phyloP scores from a whole-genome alignment of 1,139 yeast genomes.

The Sugiyamaella sp. region DNA sequence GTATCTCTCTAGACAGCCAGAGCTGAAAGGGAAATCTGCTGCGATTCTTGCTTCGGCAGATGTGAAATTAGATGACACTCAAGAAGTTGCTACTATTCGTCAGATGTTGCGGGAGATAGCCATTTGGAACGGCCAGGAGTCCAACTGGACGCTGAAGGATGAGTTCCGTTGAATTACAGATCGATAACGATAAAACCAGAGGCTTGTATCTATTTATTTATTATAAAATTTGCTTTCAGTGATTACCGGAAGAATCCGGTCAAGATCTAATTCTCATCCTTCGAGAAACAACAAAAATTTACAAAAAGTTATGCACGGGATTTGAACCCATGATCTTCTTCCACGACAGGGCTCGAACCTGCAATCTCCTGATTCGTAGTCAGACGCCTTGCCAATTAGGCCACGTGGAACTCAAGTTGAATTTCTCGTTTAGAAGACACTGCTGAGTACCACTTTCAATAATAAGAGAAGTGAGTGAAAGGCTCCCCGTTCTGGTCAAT shows the following conservation, averaged over 20 bases:
- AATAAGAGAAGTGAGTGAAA: too few species aligned
- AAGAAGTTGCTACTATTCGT: conserved; percentile 64
- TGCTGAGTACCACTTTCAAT: too few species aligned
- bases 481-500: too few species aligned
- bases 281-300: too few species aligned
- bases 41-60: conserved; percentile 58
- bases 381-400: conserved; percentile 3
- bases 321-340: not conserved
- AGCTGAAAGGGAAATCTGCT: conserved; percentile 48
- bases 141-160: conserved; percentile 67
- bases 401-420: conserved; percentile 3
- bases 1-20: conserved; percentile 39
- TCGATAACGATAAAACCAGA: not conserved
- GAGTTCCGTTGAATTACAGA: conserved; percentile 46
- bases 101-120: conserved; percentile 73
- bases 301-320: not conserved
- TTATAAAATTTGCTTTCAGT: not conserved
- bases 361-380: conserved; percentile 3
- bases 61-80: conserved; percentile 52
- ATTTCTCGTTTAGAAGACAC: too few species aligned
- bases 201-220: not conserved
- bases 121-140: conserved; percentile 58
- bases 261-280: too few species aligned
- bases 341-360: conserved; percentile 4
- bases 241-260: too few species aligned